Evolutionary conservation across 176 grass and related monocot genomes (phyloP), one percentile per base, ranked within the genome.

Genomic region (Elymus sibiricus): DNA sequence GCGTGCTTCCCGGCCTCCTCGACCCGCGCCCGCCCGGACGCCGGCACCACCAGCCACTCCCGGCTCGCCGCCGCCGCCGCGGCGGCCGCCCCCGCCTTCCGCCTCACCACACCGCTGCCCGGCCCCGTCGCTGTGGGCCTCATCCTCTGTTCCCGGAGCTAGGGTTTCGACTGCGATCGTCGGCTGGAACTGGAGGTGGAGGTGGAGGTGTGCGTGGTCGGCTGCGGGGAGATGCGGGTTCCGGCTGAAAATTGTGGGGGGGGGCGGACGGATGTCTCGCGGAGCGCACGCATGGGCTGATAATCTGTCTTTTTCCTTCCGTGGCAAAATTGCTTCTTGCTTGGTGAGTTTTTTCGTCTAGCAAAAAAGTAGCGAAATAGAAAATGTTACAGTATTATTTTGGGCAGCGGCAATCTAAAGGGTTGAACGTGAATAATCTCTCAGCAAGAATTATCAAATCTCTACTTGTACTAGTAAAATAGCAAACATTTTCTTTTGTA

Each of bases 1-100:
- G 89, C 91, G 70, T 98, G 82, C 77, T 95, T 98, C 26, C 95
- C 93, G 21, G 90, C 93, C 86, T 95, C 93, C 76, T 98, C 95
- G 3, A 95, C 79, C 38, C 83, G 79, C 63, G 89, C 81, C 39
- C 82, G 88, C 22, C 95, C 93, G 17, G 89, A 88, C 21, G 86
- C 87, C 63, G 87, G 90, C 15, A 98, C 85, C 43, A 95, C 92
- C 84, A 98, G 83, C 95, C 95, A 98, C 85, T 91, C 95, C 32
- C 91, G 89, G 76, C 83, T 97, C 5, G 92, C 89, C 3, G 87
- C 95, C 2, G 84, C 88, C 0, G 84, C 88, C 0, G 84, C 88
- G 0, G 86, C 72, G 5, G 72, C 88, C 13, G 72, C 88, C 13
- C 84, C 87, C 9, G 90, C 93, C 85, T 98, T 98, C 43, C 93